These are phyloP conservation scores for Candida andamanensis DNA, from an alignment of 805 yeast genomes.

Conservation along the genomic window DNA sequence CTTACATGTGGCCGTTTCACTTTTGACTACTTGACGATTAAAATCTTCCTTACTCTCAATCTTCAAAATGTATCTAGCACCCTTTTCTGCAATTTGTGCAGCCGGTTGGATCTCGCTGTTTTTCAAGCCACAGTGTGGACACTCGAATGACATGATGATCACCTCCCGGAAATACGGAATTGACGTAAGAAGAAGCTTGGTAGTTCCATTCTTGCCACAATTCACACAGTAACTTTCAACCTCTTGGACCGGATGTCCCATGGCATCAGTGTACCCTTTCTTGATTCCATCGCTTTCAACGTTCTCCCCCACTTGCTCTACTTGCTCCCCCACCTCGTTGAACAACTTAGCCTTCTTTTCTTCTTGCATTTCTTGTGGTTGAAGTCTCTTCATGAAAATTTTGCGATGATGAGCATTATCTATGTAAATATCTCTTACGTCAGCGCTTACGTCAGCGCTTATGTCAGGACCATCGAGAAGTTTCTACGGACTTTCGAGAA, in stretches of 20 bases:
- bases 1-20: slow-evolving; percentile 76
- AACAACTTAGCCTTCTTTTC: slow-evolving; percentile 17
- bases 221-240: slow-evolving; percentile 94
- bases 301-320: slow-evolving; percentile 21
- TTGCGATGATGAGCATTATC: no score
- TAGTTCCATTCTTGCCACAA: slow-evolving; percentile 81
- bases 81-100: slow-evolving; percentile 83
- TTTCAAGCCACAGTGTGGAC: slow-evolving; percentile 90
- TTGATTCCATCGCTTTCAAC: slow-evolving; percentile 38
- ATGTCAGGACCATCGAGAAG: no score
- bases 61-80: slow-evolving; percentile 64
- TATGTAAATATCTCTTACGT: no score
- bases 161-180: slow-evolving; percentile 92
- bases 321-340: slow-evolving; percentile 38
- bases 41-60: slow-evolving; percentile 69
- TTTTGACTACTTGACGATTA: slow-evolving; percentile 86
- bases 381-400: slow-evolving; percentile 22
- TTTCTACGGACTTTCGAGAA: no score
- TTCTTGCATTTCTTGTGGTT: no score
- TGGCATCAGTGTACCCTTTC: slow-evolving; percentile 78
- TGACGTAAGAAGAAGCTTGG: slow-evolving; percentile 76
- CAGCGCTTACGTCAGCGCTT: no score
- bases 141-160: slow-evolving; percentile 88
- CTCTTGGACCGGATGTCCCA: slow-evolving; percentile 94
- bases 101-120: slow-evolving; percentile 97